These are phyloP conservation scores for Pestalotiopsis sp. DNA, from an alignment of 2,329 filamentous ascomycete species.

Conservation along the genomic window DNA sequence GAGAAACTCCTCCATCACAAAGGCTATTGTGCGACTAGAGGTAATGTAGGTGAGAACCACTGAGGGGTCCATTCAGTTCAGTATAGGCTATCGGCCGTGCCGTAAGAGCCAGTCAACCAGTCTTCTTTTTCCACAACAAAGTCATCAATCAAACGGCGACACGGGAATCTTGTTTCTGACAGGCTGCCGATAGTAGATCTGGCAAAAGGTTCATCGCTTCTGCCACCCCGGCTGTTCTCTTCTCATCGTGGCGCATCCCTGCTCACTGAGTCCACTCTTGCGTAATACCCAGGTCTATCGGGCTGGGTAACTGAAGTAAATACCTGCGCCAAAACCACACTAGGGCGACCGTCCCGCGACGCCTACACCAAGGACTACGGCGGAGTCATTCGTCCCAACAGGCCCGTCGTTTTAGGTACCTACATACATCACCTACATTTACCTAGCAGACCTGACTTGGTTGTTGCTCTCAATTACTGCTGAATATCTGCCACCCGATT, in stretches of 20 bases:
- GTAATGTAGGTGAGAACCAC: not conserved
- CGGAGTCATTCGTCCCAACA: slow-evolving; percentile 4
- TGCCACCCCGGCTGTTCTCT: not conserved
- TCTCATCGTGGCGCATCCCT: slow-evolving; percentile 7
- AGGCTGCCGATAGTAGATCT: not conserved
- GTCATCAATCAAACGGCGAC: not conserved
- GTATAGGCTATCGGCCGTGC: not conserved
- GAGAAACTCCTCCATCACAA: not conserved
- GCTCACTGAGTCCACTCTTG: slow-evolving; percentile 6
- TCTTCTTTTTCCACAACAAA: not conserved
- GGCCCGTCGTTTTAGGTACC: not conserved
- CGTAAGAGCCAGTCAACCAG: not conserved
- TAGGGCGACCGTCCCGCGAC: not conserved
- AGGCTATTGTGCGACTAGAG: not conserved
- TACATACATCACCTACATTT: not conserved
- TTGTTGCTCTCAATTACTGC: not conserved
- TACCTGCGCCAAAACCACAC: not conserved
- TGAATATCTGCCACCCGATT: not conserved
- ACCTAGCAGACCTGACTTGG: not conserved
- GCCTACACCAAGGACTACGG: not conserved
- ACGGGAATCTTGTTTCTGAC: not conserved
- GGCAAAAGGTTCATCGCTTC: not conserved
- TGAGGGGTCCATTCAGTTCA: not conserved
- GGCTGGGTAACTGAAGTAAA: not conserved
- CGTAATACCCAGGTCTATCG: slow-evolving; percentile 3